phyloP scores from a whole-genome alignment of 306 rosid species.

The Geum urbanum region DNA sequence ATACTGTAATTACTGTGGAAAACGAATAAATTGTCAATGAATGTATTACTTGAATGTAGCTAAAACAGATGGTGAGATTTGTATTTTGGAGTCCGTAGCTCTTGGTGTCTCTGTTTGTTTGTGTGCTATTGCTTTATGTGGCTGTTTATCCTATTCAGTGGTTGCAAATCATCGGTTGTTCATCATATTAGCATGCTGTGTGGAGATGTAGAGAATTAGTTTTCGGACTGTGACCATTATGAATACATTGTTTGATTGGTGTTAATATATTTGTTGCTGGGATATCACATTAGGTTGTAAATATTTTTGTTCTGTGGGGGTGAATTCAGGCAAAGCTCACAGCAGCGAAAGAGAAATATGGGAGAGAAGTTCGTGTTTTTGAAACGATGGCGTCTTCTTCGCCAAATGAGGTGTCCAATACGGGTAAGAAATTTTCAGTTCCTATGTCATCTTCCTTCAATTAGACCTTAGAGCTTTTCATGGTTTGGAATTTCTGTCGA shows the following conservation, averaged over 20 bases:
- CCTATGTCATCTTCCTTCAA: neutral
- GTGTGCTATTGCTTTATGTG: neutral
- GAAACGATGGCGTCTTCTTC: slow-evolving; percentile 48
- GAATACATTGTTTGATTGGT: slow-evolving; percentile 10
- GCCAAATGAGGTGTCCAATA: slow-evolving; percentile 30
- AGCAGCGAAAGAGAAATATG: slow-evolving; percentile 53
- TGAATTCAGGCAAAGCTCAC: slow-evolving; percentile 51
- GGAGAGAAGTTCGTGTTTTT: slow-evolving; percentile 70
- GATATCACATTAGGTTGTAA: slow-evolving; percentile 5
- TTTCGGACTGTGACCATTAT: slow-evolving; percentile 7
- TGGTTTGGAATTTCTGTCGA: neutral
- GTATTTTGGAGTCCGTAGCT: no score
- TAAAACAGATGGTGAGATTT: no score
- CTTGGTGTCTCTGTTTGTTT: no score
- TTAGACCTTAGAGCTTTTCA: neutral
- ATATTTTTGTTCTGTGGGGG: neutral
- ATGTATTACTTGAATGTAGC: no score
- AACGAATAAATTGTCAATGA: no score
- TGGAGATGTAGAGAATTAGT: neutral
- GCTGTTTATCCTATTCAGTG: neutral
- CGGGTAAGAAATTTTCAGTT: slow-evolving; percentile 35
- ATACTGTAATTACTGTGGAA: no score
- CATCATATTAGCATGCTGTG: neutral
- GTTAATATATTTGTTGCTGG: slow-evolving; percentile 14
- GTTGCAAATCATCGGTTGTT: neutral